These are phyloP conservation scores for Fraxinus angustifolia DNA, from an alignment of 305 asterid genomes.

Conservation along the genomic window DNA sequence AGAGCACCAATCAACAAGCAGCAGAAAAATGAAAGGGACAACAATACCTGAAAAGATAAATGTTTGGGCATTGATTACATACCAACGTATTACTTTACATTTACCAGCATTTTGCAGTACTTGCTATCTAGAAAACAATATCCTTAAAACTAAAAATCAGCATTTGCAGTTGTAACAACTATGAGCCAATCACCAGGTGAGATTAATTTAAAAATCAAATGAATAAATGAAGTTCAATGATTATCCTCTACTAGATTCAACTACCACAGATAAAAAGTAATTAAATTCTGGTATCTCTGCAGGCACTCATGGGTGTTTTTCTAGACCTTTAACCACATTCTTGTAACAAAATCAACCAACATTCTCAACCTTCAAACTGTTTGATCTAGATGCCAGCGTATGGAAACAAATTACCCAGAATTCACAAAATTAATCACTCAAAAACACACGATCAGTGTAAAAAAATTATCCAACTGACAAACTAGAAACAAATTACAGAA, in stretches of 20 bases:
- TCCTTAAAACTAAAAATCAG: neutral
- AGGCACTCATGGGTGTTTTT: neutral
- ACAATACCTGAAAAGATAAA: conserved; percentile 43
- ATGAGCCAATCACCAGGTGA: neutral
- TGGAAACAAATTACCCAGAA: neutral
- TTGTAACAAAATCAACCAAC: neutral
- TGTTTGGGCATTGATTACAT: neutral
- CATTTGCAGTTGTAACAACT: neutral
- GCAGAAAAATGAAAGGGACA: conserved; percentile 50
- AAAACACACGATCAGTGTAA: neutral
- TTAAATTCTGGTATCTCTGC: neutral
- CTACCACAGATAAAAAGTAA: neutral
- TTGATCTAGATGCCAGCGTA: neutral
- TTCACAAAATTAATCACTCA: neutral
- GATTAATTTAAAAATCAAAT: neutral
- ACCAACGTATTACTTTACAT: neutral
- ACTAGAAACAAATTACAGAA: too few species aligned
- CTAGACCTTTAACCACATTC: neutral
- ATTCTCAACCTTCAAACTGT: neutral
- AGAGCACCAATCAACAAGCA: conserved; percentile 61
- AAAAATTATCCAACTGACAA: neutral
- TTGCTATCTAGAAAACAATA: neutral
- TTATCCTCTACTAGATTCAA: neutral
- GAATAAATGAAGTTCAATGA: neutral
- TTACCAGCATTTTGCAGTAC: neutral